Evolutionary conservation across 352 stramenopile genomes (phyloP).

Genomic region (Phytophthora hybrid): DNA sequence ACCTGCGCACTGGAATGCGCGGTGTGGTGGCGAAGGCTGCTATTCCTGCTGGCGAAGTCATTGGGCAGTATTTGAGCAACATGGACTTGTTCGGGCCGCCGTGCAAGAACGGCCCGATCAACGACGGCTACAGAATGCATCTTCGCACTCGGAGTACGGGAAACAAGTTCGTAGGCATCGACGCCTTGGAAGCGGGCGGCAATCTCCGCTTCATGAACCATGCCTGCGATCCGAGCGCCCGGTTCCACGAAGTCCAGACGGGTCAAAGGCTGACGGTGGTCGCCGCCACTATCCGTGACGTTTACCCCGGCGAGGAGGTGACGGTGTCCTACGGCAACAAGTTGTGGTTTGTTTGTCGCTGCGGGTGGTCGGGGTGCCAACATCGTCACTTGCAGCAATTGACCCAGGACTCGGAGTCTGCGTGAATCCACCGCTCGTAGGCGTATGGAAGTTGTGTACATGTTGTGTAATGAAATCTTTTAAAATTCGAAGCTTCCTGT

Average conservation of each 20-base stretch:
- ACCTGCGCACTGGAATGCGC: neutral
- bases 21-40: neutral
- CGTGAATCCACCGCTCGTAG: neutral
- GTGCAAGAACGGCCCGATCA: neutral
- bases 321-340: neutral
- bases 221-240: neutral
- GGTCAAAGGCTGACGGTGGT: neutral
- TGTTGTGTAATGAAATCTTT: constrained; percentile 2
- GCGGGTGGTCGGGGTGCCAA: constrained; percentile 6
- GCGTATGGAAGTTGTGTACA: neutral
- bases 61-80: neutral
- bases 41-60: neutral
- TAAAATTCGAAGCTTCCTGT: neutral
- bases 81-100: constrained; percentile 1
- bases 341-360: constrained; percentile 2
- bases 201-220: neutral
- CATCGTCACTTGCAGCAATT: neutral
- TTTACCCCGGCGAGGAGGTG: neutral
- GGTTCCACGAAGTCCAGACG: neutral
- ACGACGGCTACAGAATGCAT: constrained; percentile 4
- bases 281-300: neutral
- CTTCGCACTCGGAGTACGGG: neutral
- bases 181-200: neutral
- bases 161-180: neutral
- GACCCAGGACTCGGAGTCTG: neutral